Conservation (phyloP, 2,329 filamentous ascomycete genomes). For the Pestalotiopsis sp. region DNA sequence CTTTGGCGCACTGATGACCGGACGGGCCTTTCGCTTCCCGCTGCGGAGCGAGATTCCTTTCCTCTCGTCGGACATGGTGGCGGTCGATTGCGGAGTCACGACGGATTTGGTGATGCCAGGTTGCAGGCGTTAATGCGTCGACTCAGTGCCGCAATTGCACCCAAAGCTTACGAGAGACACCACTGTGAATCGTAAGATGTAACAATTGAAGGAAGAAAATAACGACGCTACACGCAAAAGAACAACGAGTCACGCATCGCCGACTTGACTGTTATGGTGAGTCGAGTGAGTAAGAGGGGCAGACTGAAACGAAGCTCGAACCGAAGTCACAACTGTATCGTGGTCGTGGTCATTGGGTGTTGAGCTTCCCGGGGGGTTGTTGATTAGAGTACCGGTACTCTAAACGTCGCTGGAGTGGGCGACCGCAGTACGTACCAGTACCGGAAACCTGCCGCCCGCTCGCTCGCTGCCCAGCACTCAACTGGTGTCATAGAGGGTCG, state of each 20-base stretch:
- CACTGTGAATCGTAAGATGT: background rate
- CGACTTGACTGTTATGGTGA: background rate
- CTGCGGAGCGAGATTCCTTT: conserved; percentile 64
- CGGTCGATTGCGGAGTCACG: background rate
- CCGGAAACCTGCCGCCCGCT: background rate
- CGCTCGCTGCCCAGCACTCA: background rate
- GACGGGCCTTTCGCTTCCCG: conserved; percentile 61
- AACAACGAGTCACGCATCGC: background rate
- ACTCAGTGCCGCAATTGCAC: background rate
- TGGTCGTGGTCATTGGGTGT: background rate
- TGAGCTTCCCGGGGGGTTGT: background rate
- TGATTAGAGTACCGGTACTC: background rate
- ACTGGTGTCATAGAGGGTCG: background rate
- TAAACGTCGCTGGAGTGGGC: background rate
- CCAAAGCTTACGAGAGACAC: background rate
- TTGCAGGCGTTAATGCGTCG: background rate
- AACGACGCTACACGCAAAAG: background rate
- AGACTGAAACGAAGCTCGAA: background rate
- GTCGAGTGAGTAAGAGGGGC: background rate
- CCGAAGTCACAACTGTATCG: background rate
- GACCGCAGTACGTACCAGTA: background rate
- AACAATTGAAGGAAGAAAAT: background rate
- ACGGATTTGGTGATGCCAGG: background rate
- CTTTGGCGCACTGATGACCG: conserved; percentile 60
- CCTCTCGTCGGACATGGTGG: conserved; percentile 60